Conservation (phyloP, 2,329 filamentous ascomycete species). For the Fusarium buharicum region DNA sequence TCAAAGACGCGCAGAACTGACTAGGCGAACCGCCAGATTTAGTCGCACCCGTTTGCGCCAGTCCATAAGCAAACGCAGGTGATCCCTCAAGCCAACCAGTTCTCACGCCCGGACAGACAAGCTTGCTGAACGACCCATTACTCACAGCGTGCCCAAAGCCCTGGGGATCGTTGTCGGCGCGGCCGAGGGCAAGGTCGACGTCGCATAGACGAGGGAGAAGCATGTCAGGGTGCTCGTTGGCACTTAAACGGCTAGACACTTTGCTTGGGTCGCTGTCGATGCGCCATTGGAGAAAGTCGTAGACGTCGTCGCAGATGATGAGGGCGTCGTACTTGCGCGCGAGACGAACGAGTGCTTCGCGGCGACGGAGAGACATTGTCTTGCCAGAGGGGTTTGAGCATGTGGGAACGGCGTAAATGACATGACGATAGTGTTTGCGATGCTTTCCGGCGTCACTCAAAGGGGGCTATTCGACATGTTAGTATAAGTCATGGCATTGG, state of each 20-base stretch:
- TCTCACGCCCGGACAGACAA: slow-evolving; percentile 81
- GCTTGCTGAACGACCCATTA: slow-evolving; percentile 92
- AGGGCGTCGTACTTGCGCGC: slow-evolving; percentile 84
- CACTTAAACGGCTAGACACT: slow-evolving; percentile 36
- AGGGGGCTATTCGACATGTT: slow-evolving; percentile 47
- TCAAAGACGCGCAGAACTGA: slow-evolving; percentile 63
- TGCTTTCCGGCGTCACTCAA: slow-evolving; percentile 67
- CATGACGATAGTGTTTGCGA: slow-evolving; percentile 83
- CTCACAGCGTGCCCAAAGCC: slow-evolving; percentile 82
- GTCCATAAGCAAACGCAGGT: slow-evolving; percentile 61
- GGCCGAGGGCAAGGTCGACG: slow-evolving; percentile 75
- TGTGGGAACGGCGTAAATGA: slow-evolving; percentile 89
- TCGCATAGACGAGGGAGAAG: slow-evolving; percentile 82
- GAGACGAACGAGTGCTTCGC: slow-evolving; percentile 76
- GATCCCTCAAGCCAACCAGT: slow-evolving; percentile 90
- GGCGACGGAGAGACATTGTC: slow-evolving; percentile 77
- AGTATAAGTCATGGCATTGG: background rate
- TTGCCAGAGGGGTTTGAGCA: slow-evolving; percentile 89
- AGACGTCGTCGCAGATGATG: slow-evolving; percentile 91
- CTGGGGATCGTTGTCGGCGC: slow-evolving; percentile 54
- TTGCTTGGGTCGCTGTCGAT: slow-evolving; percentile 25
- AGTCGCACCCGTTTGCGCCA: slow-evolving; percentile 64
- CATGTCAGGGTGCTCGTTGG: slow-evolving; percentile 53
- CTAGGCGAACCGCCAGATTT: slow-evolving; percentile 67
- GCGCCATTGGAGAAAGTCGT: slow-evolving; percentile 90